These are phyloP conservation scores for Gillenia trifoliata DNA, from an alignment of 306 rosid species.

Conservation along the genomic window DNA sequence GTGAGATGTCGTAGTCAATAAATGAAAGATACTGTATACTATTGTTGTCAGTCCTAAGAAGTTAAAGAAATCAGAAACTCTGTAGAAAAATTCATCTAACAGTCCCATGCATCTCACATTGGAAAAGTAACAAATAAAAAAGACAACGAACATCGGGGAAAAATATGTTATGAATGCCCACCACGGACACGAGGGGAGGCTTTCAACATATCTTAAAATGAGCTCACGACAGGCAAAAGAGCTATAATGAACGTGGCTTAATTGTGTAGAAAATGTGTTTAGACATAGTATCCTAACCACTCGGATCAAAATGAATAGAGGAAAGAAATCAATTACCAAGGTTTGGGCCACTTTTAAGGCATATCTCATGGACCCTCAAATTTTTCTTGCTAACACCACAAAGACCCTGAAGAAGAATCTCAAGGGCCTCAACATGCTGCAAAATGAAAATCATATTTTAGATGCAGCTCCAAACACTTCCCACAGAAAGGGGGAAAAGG, in stretches of 20 bases:
- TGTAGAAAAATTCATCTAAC: neutral
- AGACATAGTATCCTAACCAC: neutral
- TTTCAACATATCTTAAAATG: neutral
- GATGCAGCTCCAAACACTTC: neutral
- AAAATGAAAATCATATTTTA: conserved; percentile 23
- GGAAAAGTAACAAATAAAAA: neutral
- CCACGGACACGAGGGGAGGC: neutral
- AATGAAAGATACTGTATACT: neutral
- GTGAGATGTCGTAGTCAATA: neutral
- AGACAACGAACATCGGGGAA: neutral
- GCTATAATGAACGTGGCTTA: neutral
- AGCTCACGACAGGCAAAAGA: too few relatives aligned
- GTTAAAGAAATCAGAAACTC: neutral
- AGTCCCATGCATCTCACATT: neutral
- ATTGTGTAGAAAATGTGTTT: neutral
- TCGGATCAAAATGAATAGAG: neutral
- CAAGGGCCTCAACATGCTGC: conserved; percentile 97
- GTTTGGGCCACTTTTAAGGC: conserved; percentile 79
- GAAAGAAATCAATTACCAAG: conserved; percentile 45
- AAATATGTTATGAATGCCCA: neutral
- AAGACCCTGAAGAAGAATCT: conserved; percentile 93
- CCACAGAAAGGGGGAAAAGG: neutral
- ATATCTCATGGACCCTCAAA: conserved; percentile 78
- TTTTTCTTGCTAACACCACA: conserved; percentile 86
- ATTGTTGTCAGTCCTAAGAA: neutral